phyloP scores from a whole-genome alignment of 2,329 filamentous ascomycete genomes.

The Penicillium freii region DNA sequence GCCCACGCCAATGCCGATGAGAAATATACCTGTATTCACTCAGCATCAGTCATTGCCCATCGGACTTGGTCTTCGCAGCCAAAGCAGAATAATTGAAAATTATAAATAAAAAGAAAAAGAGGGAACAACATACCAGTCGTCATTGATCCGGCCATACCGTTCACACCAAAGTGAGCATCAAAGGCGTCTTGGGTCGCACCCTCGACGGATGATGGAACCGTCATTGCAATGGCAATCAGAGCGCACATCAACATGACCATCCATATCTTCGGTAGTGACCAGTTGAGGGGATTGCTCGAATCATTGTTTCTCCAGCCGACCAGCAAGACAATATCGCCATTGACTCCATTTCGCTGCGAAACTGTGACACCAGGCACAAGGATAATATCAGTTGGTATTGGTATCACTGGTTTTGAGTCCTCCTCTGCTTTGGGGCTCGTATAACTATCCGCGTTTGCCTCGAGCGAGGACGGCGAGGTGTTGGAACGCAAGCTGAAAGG shows the following conservation, averaged over 20 bases:
- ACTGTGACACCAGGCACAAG: slow-evolving; percentile 2
- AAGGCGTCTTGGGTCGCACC: slow-evolving; percentile 12
- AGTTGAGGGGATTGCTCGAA: slow-evolving; percentile 11
- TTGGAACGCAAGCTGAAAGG: not conserved
- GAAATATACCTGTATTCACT: slow-evolving; percentile 3
- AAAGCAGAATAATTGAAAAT: not conserved
- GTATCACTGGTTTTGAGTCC: not conserved
- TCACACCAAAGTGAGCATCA: slow-evolving; percentile 9
- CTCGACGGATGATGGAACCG: slow-evolving; percentile 12
- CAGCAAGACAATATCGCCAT: not conserved
- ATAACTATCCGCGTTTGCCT: not conserved
- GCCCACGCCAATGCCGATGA: slow-evolving; percentile 50
- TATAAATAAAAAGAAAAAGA: not conserved
- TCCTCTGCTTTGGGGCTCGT: not conserved
- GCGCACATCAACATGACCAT: slow-evolving; percentile 14
- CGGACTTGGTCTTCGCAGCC: not conserved
- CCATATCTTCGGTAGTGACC: slow-evolving; percentile 10
- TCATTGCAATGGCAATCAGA: slow-evolving; percentile 13
- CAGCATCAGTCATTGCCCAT: not conserved
- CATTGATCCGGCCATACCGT: slow-evolving; percentile 15
- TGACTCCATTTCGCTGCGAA: not conserved
- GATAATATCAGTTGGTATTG: not conserved
- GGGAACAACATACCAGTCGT: slow-evolving; percentile 5
- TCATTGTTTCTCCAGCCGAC: slow-evolving; percentile 12
- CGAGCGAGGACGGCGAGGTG: not conserved